phyloP scores from a whole-genome alignment of 2,329 filamentous ascomycete species.

The Talaromyces sp. region DNA sequence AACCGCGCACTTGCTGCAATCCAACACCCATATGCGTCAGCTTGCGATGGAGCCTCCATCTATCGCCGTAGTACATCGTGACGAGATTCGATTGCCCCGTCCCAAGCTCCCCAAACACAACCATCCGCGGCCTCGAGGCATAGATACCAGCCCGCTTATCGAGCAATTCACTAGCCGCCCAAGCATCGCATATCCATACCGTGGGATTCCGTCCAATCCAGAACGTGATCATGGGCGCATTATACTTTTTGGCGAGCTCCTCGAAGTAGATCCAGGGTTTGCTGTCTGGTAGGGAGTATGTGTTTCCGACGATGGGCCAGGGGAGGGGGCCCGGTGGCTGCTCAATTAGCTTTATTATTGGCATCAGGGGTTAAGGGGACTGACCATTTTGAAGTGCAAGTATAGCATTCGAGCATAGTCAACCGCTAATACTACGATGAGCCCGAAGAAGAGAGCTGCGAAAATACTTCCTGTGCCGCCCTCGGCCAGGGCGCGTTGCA shows the following conservation, averaged over 20 bases:
- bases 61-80: slow-evolving; percentile 29
- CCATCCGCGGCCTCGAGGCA: slow-evolving; percentile 32
- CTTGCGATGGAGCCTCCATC: slow-evolving; percentile 47
- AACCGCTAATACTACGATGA: not conserved
- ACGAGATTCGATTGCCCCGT: slow-evolving; percentile 17
- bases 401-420: slow-evolving; percentile 3
- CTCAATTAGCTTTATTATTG: not conserved
- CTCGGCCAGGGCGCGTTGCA: slow-evolving; percentile 15
- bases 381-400: not conserved
- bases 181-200: slow-evolving; percentile 32
- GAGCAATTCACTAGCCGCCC: slow-evolving; percentile 33
- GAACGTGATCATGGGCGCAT: slow-evolving; percentile 54
- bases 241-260: slow-evolving; percentile 51
- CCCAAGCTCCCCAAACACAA: slow-evolving; percentile 31
- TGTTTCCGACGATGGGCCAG: slow-evolving; percentile 57
- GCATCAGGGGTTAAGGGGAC: not conserved
- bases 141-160: slow-evolving; percentile 38
- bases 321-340: slow-evolving; percentile 58
- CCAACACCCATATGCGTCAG: slow-evolving; percentile 55
- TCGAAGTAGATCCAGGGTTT: slow-evolving; percentile 62
- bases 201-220: slow-evolving; percentile 51
- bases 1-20: slow-evolving; percentile 56
- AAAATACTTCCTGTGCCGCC: slow-evolving; percentile 11
- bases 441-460: not conserved
- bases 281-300: slow-evolving; percentile 53